A percentile compares a stretch with the other conserved stretches of the same genome.
Evolutionary conservation across 257 asterid genomes (phyloP).

Genomic region (Craterostigma plantagineum): DNA sequence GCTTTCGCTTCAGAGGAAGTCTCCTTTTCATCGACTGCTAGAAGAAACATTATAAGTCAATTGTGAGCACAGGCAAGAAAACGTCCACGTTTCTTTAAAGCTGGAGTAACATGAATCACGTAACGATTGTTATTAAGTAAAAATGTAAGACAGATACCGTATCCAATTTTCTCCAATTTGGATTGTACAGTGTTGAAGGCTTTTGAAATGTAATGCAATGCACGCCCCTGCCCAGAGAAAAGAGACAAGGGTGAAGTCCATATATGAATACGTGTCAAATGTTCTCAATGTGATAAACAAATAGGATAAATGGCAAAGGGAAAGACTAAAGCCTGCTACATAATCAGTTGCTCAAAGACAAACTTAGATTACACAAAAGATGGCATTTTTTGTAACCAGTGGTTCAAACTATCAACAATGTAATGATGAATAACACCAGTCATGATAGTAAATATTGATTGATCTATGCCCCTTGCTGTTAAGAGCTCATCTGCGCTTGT

Average conservation of each 20-base stretch:
- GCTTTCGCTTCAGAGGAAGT: slow-evolving; percentile 41
- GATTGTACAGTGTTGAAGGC: slow-evolving; percentile 74
- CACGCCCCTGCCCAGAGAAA: slow-evolving; percentile 61
- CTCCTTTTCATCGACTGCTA: slow-evolving; percentile 64
- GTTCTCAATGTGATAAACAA: not conserved
- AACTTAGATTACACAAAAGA: no score
- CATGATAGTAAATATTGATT: no score
- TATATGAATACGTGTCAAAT: slow-evolving; percentile 1
- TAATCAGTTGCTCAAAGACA: no score
- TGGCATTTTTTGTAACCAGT: no score
- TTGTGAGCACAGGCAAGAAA: slow-evolving; percentile 3
- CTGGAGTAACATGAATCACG: not conserved
- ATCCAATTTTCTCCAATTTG: slow-evolving; percentile 86
- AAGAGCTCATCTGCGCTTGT: no score
- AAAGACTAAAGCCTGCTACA: no score
- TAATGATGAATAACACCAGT: no score
- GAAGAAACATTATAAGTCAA: not conserved
- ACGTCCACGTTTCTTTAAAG: no score
- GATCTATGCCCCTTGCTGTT: no score
- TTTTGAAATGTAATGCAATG: slow-evolving; percentile 73
- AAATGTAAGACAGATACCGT: slow-evolving; percentile 24
- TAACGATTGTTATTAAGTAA: slow-evolving; percentile 6
- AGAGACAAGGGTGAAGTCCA: slow-evolving; percentile 9
- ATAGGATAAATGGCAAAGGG: no score
- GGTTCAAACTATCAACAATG: no score